Base-by-base conservation (phyloP, 345 rosid genomes). In the Populus ilicifolia region DNA sequence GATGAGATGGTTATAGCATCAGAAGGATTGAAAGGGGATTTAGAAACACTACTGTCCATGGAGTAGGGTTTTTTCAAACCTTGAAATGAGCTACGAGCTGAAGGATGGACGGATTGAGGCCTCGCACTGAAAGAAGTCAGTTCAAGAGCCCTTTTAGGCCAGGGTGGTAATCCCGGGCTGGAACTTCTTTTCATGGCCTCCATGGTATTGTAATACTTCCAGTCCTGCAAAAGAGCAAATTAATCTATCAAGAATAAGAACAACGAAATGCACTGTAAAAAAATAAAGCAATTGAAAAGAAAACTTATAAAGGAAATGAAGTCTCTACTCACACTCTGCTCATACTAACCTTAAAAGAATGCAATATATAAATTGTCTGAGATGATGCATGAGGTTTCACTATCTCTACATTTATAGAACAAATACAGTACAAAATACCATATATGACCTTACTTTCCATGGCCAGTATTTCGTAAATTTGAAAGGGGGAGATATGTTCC, bases 61-160 rank as follows among this genome's bases (percentile, higher is more conserved):
- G 30, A 56, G 63, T 29, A 23, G 65, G 83, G 81, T 48, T 73
- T 81, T 33, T 39, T 69, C 77, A 63, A 62, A 2, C 2, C 78
- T 14, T 74, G 82, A 71, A 56, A 64, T 36, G 82, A 30, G 29
- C 7, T 13, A 1, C 78, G 48, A 3, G 63, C 69, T 23, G 46
- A 36, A 72, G 82, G 71, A 23, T 38, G 72, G 0, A 21, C 5
- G 6, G 75, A 21, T 61, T 73, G 20, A 67, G 62, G 12, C 38
- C 29, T 18, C 20, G 43, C n/a, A 5, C 21, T 13, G 27, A 23
- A 33, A 6, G 64, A 23, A 1, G 21, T 10, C n/a, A 12, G 18
- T 9, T 21, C 27, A 18, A 21, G 35, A 9, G n/a, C 11, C 29
- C 7, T 14, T 38, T 2, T 77, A 4, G 14, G 64, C 18, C 6